Percentiles rank a stretch among this genome's conserved stretches.
Evolutionary conservation across 2,329 filamentous ascomycete genomes (phyloP).

Genomic region (Diaporthe ilicicola): DNA sequence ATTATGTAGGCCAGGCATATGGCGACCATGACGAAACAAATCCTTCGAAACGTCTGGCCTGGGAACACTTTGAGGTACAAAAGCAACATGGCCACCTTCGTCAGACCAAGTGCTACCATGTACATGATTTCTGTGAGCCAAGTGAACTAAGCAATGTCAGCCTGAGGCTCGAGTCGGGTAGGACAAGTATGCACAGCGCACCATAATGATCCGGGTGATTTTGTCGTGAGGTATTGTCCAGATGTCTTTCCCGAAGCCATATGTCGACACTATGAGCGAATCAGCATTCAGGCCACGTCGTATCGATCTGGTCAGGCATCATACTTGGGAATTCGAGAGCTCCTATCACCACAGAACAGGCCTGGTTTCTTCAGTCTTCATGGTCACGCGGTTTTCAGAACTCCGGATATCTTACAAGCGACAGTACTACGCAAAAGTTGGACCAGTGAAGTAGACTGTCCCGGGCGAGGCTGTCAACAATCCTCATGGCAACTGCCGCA

Average conservation of each 20-base stretch:
- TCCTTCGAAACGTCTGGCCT: not conserved
- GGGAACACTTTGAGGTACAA: constrained; percentile 6
- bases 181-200: not conserved
- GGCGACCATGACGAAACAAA: not conserved
- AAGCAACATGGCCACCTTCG: constrained; percentile 4
- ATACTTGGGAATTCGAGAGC: not conserved
- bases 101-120: not conserved
- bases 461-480: constrained; percentile 1
- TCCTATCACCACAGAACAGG: not conserved
- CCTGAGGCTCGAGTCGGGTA: not conserved
- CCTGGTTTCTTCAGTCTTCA: not conserved
- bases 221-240: constrained; percentile 6
- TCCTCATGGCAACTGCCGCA: not conserved
- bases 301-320: not conserved
- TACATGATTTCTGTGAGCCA: constrained; percentile 1
- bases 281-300: not conserved
- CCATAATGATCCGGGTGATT: not conserved
- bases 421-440: not conserved
- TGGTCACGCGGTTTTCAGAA: no score
- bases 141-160: constrained; percentile 12
- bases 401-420: not conserved
- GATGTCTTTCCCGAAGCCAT: constrained; percentile 5
- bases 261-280: not conserved
- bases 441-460: constrained; percentile 2
- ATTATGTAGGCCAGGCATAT: not conserved